Evolutionary conservation across 257 asterid genomes (phyloP), one percentile per base, ranked within the genome.

Genomic region (Penstemon eatonii): DNA sequence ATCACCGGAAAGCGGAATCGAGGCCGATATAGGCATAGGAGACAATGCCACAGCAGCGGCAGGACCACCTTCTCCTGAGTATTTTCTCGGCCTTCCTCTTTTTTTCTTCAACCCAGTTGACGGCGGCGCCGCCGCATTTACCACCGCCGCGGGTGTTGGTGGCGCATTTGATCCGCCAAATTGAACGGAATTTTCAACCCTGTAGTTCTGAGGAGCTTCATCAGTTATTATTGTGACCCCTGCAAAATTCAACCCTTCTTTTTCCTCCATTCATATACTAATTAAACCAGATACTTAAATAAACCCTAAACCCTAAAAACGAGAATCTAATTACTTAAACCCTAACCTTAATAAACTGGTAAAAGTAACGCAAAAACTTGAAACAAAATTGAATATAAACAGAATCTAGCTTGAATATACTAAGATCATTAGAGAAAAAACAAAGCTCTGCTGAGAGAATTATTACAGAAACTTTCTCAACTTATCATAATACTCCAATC

Each of bases 21-120:
- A 90, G 52, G 97, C 96, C 7, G 99, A 93, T 58, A 93, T 88
- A 4, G 99, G 99, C 97, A 91, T 93, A 39, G 99, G 96, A 0
- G 97, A 90, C 81, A 90, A 79, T 78, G 99, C 87, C 65, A 74
- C 66, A 2, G 65, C 46, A 49, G 96, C 66, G 3, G 67, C 57
- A 40, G 96, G 65, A 15, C 92, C 99, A 77, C 33, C 33, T 25
- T 83, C 96, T 25, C 71, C 75, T 57, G 81, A 89, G 47, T 88
- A 93, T 81, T 88, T 93, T 63, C 92, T 85, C 2, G 99, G 96
- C 73, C 99, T 87, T 4, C 99, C 97, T 79, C 96, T 87, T 56
- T 81, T 93, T 84, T 90, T 93, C 84, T 84, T 88, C 71, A 18
- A 72, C 15, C 82, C 94, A 52, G 85, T 2, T 33, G 81, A 39